Percentiles rank a stretch among this genome's conserved stretches.
Conservation (phyloP, 2,329 filamentous ascomycete species). For the Ophiostoma novo-ulmi region DNA sequence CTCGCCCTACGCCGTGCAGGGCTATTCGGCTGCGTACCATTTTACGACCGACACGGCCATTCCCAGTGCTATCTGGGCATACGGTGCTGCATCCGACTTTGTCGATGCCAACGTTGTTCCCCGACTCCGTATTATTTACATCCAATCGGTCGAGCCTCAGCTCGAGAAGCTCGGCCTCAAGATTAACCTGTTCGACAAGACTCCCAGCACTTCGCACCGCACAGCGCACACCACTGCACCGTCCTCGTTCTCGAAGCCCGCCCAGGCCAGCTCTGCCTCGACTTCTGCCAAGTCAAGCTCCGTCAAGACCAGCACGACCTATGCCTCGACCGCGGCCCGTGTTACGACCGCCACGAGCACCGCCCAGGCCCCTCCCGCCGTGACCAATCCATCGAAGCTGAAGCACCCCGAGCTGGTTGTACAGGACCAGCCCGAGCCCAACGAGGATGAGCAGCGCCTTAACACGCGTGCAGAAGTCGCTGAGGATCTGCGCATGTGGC, state of each 20-base stretch:
- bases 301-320: conserved; percentile 26
- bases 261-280: conserved; percentile 23
- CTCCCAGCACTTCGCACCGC: conserved; percentile 23
- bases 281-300: conserved; percentile 26
- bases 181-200: conserved; percentile 62
- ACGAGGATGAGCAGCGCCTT: conserved; percentile 53
- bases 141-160: conserved; percentile 92
- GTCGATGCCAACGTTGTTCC: conserved; percentile 76
- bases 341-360: conserved; percentile 28
- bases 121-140: conserved; percentile 71
- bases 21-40: conserved; percentile 60
- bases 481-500: conserved; percentile 77
- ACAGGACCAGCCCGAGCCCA: conserved; percentile 42
- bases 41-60: conserved; percentile 66
- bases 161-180: conserved; percentile 86
- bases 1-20: conserved; percentile 64
- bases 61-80: conserved; percentile 66
- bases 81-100: conserved; percentile 64
- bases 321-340: conserved; percentile 31
- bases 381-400: conserved; percentile 23
- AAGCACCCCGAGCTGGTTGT: conserved; percentile 34
- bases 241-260: conserved; percentile 39
- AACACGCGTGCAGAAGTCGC: conserved; percentile 63
- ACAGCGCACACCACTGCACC: conserved; percentile 24
- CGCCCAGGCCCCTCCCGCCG: conserved; percentile 25